Conservation (phyloP, 164 flowering plant species). For the Umbilicus rupestris region DNA sequence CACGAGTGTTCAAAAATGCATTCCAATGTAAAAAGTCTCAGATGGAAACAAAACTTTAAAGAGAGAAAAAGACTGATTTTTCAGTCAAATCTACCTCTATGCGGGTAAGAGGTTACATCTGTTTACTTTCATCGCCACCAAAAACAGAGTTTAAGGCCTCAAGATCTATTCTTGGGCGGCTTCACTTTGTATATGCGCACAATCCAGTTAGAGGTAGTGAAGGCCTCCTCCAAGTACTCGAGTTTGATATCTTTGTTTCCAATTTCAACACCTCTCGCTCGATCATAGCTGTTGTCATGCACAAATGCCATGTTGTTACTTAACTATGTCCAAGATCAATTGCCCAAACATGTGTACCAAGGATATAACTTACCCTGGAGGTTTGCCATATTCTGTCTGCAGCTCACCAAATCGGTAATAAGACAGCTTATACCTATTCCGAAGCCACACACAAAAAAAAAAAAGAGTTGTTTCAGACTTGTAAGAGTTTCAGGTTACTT, state of each 20-base stretch:
- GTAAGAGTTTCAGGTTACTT: too few relatives aligned
- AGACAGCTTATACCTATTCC: constrained; percentile 80
- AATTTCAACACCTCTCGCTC: constrained; percentile 95
- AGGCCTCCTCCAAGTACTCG: constrained; percentile 94
- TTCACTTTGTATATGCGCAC: constrained; percentile 95
- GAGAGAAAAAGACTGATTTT: too few relatives aligned
- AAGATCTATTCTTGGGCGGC: constrained; percentile 86
- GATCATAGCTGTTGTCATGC: constrained; percentile 58
- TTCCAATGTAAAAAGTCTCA: not conserved
- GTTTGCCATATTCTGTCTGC: constrained; percentile 81
- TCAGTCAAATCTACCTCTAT: not conserved
- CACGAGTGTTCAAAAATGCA: not conserved
- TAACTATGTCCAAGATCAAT: not conserved
- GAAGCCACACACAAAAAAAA: not conserved
- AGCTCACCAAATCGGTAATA: constrained; percentile 96
- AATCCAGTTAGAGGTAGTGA: constrained; percentile 95
- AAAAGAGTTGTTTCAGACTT: too few relatives aligned
- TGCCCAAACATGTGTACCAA: not conserved
- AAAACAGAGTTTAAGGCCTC: constrained; percentile 12
- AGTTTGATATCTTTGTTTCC: constrained; percentile 94
- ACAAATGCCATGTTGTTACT: not conserved
- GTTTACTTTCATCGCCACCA: not conserved
- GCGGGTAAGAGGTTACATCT: not conserved
- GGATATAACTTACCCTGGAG: constrained; percentile 66
- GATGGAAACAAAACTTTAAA: not conserved